Evolutionary conservation across 1,284 basidiomycete genomes (phyloP), one percentile per base, ranked within the genome.

Genomic region (Neonothopanus nambi): DNA sequence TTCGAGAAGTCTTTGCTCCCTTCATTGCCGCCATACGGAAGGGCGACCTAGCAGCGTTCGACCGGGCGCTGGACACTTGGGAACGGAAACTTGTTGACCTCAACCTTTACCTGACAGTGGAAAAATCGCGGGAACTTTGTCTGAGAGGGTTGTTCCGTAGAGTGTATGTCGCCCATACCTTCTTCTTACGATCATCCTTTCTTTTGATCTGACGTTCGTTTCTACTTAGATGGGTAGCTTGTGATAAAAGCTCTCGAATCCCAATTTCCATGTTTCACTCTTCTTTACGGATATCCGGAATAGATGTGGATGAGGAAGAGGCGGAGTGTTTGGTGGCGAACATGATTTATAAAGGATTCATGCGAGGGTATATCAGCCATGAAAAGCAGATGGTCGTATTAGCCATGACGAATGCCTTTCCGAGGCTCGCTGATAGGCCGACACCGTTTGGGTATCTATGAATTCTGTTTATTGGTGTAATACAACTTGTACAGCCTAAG

Each of bases 331-430:
- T 95, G 52, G 79, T 98, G 7, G 94, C 94, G 15, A 95, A 94
- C 65, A 90, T 96, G 88, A 91, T 98, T 38, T 93, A 88, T 72
- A 91, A 90, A 74, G 93, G 92, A 3, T 93, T 89, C 68, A 88
- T 98, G 68, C 83, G 90, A 54, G 96, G 96, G 4, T 98, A 98
- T 70, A 96, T 99, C 64, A 95, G 93, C 43, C 96, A 99, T 66
- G 92, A 93, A 66, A 90, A 91, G 68, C 88, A 93, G 71, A 93
- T 89, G 79, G 89, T 98, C 2, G 96, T 99, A 2, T 70, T 99
- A 48, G 85, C 91, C 1, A 84, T 85, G 59, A 82, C 80, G 12
- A 89, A 89, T 59, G 84, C 95, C 0, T 98, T 98, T 66, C 95
- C 95, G 5, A 74, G 74, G 52, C 63, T 86, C 7, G 79, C 74